These are phyloP conservation scores for Pythium sp. DNA, from an alignment of 352 stramenopile species.

Conservation along the genomic window DNA sequence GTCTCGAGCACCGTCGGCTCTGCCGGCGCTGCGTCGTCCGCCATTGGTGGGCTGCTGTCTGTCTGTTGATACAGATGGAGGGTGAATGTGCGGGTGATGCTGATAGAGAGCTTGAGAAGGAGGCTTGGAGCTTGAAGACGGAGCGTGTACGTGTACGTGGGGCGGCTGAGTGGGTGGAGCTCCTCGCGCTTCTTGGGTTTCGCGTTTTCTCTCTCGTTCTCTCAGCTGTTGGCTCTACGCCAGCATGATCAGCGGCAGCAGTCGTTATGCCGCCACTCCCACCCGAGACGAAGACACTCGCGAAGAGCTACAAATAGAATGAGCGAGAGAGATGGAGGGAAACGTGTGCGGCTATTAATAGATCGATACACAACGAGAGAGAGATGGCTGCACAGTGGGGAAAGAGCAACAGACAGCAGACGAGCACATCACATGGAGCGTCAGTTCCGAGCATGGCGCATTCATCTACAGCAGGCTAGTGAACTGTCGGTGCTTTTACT, in stretches of 20 bases:
- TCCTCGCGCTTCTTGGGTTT: conserved; percentile 3
- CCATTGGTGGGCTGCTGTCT: conserved; percentile 6
- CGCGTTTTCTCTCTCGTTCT: background rate
- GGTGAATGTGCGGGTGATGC: background rate
- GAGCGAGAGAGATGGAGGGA: background rate
- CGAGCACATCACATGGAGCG: background rate
- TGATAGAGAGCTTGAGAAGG: background rate
- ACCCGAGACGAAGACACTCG: background rate
- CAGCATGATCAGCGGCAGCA: background rate
- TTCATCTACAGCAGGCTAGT: background rate
- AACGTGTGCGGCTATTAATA: background rate
- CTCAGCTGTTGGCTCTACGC: background rate
- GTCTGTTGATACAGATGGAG: background rate
- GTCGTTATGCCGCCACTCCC: background rate
- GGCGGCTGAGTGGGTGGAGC: background rate
- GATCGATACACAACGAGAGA: background rate
- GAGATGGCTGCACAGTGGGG: background rate
- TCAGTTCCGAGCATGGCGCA: background rate
- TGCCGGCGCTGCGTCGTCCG: conserved; percentile 13
- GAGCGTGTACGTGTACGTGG: background rate
- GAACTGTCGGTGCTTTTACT: background rate
- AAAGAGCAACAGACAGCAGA: background rate
- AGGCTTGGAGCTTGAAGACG: background rate
- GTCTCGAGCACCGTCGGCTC: conserved; percentile 48
- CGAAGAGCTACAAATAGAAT: background rate